Base-by-base conservation (phyloP, 2,329 filamentous ascomycete genomes). In the Arthrobotrys megalospora region DNA sequence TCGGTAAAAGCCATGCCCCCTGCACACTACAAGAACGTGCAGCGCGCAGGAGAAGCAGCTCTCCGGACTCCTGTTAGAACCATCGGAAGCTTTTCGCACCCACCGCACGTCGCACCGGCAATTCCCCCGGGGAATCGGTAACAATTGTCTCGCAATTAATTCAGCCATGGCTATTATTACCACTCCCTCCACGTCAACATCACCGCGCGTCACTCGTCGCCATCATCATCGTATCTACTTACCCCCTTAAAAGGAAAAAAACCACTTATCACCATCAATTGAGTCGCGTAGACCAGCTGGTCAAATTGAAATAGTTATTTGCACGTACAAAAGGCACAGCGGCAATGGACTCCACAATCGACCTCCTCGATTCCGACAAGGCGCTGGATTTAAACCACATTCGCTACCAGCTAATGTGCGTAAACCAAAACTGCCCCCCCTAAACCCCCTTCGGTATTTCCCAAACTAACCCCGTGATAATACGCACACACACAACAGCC, bases 381-480 rank as follows among this genome's bases (percentile, higher is more conserved):
- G 94, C 95, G 14, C 87, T 99, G 82, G 94, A 98, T 84, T 89
- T 99, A 60, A 88, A 90, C 80, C 93, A 96, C 83, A 99, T 98
- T 84, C 93, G 96, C 80, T 97, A 93, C 85, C 93, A 97, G 85
- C 87, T 97, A 80, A 96, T 97, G 94, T 96, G 85, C 85, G 89
- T 84, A 52, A 58, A 28, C 24, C 24, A 28, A 28, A n/a, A n/a
- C n/a, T n/a, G n/a, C 47, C 19, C 65, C n/a, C 41, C 38, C 48
- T 64, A 60, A 52, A 80, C 47, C 4, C 67, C 68, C n/a, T 80
- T 66, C n/a, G n/a, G n/a, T n/a, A 16, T 41, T 62, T 24, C 28
- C 34, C 7, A 21, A 41, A 1, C n/a, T n/a, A 55, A 2, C 21
- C 48, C 48, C 21, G n/a, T n/a, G n/a, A n/a, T n/a, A n/a, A n/a